Percentiles rank a stretch among this genome's conserved stretches.
Conservation (phyloP, 148 eudicot species). For the Cornus suecica region DNA sequence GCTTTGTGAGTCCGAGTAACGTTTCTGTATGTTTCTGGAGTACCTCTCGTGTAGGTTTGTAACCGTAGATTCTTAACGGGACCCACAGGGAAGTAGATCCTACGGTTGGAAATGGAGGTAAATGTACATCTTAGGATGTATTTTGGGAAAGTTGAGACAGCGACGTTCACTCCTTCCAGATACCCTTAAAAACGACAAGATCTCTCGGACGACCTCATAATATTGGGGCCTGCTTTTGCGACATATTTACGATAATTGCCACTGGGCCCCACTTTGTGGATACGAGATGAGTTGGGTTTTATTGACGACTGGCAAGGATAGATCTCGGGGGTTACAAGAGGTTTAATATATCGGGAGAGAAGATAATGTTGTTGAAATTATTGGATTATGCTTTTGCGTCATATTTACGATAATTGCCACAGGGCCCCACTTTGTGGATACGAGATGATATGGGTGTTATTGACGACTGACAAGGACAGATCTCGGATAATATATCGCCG, state of each 20-base stretch:
- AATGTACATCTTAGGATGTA: not conserved
- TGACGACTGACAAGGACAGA: constrained; percentile 10
- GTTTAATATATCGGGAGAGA: not conserved
- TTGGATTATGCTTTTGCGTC: not conserved
- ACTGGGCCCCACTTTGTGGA: not conserved
- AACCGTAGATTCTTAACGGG: constrained; percentile 6
- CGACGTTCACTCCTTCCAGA: constrained; percentile 1
- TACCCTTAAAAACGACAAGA: constrained; percentile 17
- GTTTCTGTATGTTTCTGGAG: not conserved
- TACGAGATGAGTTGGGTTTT: constrained; percentile 1
- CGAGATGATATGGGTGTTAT: constrained; percentile 3
- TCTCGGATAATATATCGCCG: not conserved
- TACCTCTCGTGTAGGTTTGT: not conserved
- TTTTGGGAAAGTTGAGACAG: constrained; percentile 7
- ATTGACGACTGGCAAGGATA: constrained; percentile 8
- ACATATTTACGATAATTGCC: constrained; percentile 11
- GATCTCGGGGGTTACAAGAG: not conserved
- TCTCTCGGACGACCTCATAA: constrained; percentile 10
- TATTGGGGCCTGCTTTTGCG: not conserved
- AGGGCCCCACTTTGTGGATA: not conserved
- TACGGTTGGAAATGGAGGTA: not conserved
- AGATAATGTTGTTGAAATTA: not conserved
- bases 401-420: constrained; percentile 16
- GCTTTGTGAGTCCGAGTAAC: not conserved
- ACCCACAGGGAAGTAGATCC: not conserved